These are phyloP conservation scores for Didymella pomorum DNA, from an alignment of 2,329 filamentous ascomycete genomes.

Conservation along the genomic window DNA sequence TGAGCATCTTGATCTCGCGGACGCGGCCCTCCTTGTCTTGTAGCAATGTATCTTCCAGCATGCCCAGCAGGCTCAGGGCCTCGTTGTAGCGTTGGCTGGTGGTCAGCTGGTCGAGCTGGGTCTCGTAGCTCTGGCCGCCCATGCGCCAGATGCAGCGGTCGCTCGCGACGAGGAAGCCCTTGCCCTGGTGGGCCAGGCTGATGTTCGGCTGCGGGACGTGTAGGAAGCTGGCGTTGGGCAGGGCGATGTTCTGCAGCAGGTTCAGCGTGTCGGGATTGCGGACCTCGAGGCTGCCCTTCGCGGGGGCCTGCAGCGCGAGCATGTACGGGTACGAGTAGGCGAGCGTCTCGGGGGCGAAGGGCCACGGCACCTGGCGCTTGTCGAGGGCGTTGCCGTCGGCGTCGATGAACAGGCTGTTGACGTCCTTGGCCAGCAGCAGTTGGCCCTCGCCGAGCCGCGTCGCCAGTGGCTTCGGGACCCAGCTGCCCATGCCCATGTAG, in stretches of 20 bases:
- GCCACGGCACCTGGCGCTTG: constrained; percentile 91
- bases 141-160: constrained; percentile 95
- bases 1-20: constrained; percentile 87
- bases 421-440: constrained; percentile 94
- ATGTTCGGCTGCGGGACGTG: constrained; percentile 93
- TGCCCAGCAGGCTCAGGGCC: constrained; percentile 84
- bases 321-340: constrained; percentile 98
- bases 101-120: constrained; percentile 84
- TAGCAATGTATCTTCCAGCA: constrained; percentile 92
- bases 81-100: constrained; percentile 81
- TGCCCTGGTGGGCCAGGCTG: constrained; percentile 93
- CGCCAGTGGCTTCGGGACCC: constrained; percentile 88
- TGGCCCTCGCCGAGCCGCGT: constrained; percentile 83
- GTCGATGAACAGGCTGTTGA: constrained; percentile 92
- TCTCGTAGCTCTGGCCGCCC: constrained; percentile 89
- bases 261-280: constrained; percentile 91
- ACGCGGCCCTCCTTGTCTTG: constrained; percentile 81
- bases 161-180: constrained; percentile 92
- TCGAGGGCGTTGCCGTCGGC: constrained; percentile 81
- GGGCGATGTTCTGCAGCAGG: constrained; percentile 82
- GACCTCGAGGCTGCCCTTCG: constrained; percentile 87
- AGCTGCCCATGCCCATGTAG: constrained; percentile 93
- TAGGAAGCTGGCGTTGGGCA: constrained; percentile 83
- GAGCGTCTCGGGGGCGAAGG: constrained; percentile 83
- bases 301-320: constrained; percentile 80